Evolutionary conservation across 2,329 filamentous ascomycete species (phyloP).

Genomic region (Neoscytalidium dimidiatum): DNA sequence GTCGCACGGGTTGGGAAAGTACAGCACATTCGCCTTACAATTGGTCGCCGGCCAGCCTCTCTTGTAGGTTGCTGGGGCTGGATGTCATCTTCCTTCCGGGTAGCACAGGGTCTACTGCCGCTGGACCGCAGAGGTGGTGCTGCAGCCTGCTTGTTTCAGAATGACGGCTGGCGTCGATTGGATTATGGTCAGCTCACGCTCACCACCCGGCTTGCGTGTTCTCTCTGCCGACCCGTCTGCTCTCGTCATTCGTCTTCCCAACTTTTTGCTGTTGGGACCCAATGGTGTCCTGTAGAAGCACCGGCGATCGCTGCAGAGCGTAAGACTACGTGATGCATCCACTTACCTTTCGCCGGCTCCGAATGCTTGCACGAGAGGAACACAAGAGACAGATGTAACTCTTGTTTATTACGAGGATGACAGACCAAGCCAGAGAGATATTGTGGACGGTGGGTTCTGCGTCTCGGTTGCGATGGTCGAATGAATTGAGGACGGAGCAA

Average conservation of each 20-base stretch:
- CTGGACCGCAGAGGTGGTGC: neutral
- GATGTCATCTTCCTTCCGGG: conserved; percentile 5
- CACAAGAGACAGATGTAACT: neutral
- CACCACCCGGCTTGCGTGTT: conserved; percentile 14
- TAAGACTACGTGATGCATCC: neutral
- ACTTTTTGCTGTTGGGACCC: neutral
- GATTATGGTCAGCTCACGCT: conserved; percentile 10
- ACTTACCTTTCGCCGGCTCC: neutral
- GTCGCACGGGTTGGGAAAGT: neutral
- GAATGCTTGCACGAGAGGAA: neutral
- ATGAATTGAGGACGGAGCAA: neutral
- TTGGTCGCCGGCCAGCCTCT: neutral
- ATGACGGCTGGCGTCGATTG: conserved; percentile 4
- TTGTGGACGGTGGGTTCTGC: neutral
- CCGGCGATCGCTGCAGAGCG: conserved; percentile 7
- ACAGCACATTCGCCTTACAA: neutral
- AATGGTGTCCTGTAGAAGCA: neutral
- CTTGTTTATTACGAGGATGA: neutral
- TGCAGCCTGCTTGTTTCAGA: conserved; percentile 15
- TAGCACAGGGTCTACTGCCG: conserved; percentile 1
- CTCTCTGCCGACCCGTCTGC: neutral
- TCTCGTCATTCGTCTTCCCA: neutral
- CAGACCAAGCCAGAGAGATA: too few relatives aligned
- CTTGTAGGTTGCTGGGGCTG: neutral
- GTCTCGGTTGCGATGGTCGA: neutral